Percentiles rank a stretch among this genome's conserved stretches.
Conservation (phyloP, 352 stramenopile genomes). For the Globisporangium cederbergense region DNA sequence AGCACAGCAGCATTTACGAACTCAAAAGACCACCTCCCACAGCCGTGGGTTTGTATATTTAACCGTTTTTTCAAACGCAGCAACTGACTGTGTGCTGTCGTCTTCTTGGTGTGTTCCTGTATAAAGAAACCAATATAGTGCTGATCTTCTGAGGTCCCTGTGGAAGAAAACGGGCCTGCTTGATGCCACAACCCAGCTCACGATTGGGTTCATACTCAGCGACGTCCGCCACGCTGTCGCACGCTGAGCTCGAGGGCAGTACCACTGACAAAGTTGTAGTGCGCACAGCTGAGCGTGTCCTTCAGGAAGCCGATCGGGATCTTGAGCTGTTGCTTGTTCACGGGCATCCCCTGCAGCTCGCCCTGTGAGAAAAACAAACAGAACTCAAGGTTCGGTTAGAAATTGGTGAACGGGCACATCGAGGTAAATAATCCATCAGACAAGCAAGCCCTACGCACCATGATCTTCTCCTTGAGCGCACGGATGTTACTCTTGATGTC, state of each 20-base stretch:
- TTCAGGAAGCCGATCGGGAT: conserved; percentile 91
- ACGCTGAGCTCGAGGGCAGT: conserved; percentile 74
- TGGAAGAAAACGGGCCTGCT: too few relatives aligned
- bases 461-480: conserved; percentile 89
- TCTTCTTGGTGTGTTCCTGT: too few relatives aligned
- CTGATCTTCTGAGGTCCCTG: too few relatives aligned
- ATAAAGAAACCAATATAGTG: too few relatives aligned
- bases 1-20: too few relatives aligned
- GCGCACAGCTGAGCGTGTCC: conserved; percentile 70
- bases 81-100: too few relatives aligned
- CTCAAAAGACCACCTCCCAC: too few relatives aligned
- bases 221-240: conserved; percentile 69
- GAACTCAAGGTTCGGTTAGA: too few relatives aligned
- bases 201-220: conserved; percentile 23
- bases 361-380: conserved; percentile 20
- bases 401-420: too few relatives aligned
- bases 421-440: neutral
- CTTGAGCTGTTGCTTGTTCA: conserved; percentile 97
- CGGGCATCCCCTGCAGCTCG: conserved; percentile 88
- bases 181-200: too few relatives aligned
- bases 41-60: too few relatives aligned
- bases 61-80: too few relatives aligned
- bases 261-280: conserved; percentile 86
- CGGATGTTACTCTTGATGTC: conserved; percentile 90
- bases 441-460: conserved; percentile 24